phyloP scores from a whole-genome alignment of 1,139 yeast species.

The Lodderomyces theae region DNA sequence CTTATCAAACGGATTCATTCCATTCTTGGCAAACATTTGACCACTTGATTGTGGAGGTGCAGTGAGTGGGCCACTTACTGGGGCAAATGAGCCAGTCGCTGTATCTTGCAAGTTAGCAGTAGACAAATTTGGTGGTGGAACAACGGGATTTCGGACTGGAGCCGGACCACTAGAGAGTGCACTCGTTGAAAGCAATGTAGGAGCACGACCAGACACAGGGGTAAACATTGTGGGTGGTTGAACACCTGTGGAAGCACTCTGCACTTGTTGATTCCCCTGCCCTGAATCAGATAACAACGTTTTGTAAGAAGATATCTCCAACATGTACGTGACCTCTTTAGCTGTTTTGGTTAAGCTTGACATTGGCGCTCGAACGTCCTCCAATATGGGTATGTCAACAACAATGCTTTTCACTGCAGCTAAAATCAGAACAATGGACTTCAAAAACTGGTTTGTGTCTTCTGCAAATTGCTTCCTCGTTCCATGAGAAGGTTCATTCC shows the following conservation, averaged over 20 bases:
- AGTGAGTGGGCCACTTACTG: conserved; percentile 21
- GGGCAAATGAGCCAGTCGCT: background rate
- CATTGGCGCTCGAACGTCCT: conserved; percentile 77
- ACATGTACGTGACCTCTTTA: conserved; percentile 80
- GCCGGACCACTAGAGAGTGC: conserved; percentile 15
- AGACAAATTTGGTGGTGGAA: conserved; percentile 19
- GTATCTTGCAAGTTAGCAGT: conserved; percentile 5
- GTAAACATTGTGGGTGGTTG: conserved; percentile 34
- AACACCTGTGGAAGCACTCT: conserved; percentile 6
- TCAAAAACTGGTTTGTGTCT: conserved; percentile 77
- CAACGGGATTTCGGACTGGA: conserved; percentile 33
- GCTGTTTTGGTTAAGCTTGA: conserved; percentile 83
- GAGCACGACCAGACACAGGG: conserved; percentile 31
- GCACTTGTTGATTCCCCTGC: conserved; percentile 7
- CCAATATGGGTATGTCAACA: conserved; percentile 72
- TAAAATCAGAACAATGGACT: conserved; percentile 77
- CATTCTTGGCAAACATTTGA: conserved; percentile 34
- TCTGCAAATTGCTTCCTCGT: conserved; percentile 79
- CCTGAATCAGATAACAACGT: conserved; percentile 28
- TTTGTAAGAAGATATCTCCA: conserved; percentile 55
- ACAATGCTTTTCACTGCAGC: conserved; percentile 83
- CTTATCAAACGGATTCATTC: conserved; percentile 44
- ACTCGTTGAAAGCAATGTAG: conserved; percentile 16
- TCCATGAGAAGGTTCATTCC: conserved; percentile 48
- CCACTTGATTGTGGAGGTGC: conserved; percentile 40